Conservation (phyloP, 805 yeast species). For the Candida yuanshanica region DNA sequence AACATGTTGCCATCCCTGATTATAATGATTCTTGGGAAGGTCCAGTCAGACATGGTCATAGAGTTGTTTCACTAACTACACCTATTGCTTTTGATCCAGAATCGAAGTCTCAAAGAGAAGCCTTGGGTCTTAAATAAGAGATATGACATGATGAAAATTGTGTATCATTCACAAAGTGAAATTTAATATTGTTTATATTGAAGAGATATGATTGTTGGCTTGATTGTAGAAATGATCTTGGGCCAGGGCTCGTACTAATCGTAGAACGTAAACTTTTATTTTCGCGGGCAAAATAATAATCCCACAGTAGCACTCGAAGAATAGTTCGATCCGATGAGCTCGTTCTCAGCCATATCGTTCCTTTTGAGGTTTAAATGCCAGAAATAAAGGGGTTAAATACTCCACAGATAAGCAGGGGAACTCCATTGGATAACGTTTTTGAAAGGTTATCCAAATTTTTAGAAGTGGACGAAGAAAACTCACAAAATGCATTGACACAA, state of each 20-base stretch:
- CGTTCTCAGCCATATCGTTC: no score
- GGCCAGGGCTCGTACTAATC: no score
- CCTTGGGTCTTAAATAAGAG: conserved; percentile 31
- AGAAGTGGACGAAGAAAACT: conserved; percentile 12
- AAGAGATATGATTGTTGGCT: no score
- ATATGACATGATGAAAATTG: no score
- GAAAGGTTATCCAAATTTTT: conserved; percentile 17
- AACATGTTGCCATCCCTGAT: conserved; percentile 46
- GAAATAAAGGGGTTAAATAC: conserved; percentile 19
- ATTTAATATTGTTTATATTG: no score
- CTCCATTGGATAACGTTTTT: conserved; percentile 30
- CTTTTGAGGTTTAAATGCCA: no score
- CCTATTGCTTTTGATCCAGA: conserved; percentile 43
- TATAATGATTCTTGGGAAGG: conserved; percentile 43
- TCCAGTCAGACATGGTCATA: conserved; percentile 45
- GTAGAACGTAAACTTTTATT: no score
- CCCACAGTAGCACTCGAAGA: no score
- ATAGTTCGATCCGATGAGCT: no score
- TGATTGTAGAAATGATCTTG: no score
- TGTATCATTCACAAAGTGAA: neutral
- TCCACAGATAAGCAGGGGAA: conserved; percentile 27
- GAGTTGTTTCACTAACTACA: conserved; percentile 50
- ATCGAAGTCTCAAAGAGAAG: conserved; percentile 48
- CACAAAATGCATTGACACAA: conserved; percentile 12
- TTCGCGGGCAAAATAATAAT: no score